These are phyloP conservation scores for Gleditsia sinensis DNA, from an alignment of 306 rosid genomes.

Conservation along the genomic window DNA sequence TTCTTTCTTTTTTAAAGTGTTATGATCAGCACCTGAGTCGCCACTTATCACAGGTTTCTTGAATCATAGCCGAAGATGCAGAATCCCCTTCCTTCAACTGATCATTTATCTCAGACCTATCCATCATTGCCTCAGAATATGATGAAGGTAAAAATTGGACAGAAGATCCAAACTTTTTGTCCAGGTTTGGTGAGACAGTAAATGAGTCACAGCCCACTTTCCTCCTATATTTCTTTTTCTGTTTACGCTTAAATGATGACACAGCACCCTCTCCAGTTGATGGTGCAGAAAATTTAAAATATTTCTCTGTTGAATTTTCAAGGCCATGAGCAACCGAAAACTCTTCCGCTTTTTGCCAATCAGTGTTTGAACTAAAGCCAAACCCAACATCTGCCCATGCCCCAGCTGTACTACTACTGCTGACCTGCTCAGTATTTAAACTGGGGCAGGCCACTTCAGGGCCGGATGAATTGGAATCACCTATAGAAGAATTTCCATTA, in stretches of 20 bases:
- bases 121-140: constrained; percentile 35
- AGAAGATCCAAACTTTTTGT: constrained; percentile 51
- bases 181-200: constrained; percentile 50
- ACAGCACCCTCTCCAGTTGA: constrained; percentile 44
- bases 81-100: constrained; percentile 42
- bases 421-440: constrained; percentile 42
- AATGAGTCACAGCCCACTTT: constrained; percentile 46
- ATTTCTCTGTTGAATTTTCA: constrained; percentile 42
- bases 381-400: constrained; percentile 41
- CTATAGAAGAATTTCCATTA: constrained; percentile 28
- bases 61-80: constrained; percentile 40
- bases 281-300: constrained; percentile 65
- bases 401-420: constrained; percentile 32
- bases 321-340: constrained; percentile 40
- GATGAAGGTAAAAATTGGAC: constrained; percentile 49
- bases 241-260: constrained; percentile 45
- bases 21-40: constrained; percentile 66
- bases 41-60: constrained; percentile 78
- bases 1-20: background rate
- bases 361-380: constrained; percentile 41
- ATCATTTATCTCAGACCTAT: constrained; percentile 42
- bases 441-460: constrained; percentile 43
- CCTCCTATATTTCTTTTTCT: constrained; percentile 62
- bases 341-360: constrained; percentile 41
- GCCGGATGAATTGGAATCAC: constrained; percentile 35